These are phyloP conservation scores for Pelargonium cotyledonis DNA, from an alignment of 441 rosid species.

Conservation along the genomic window DNA sequence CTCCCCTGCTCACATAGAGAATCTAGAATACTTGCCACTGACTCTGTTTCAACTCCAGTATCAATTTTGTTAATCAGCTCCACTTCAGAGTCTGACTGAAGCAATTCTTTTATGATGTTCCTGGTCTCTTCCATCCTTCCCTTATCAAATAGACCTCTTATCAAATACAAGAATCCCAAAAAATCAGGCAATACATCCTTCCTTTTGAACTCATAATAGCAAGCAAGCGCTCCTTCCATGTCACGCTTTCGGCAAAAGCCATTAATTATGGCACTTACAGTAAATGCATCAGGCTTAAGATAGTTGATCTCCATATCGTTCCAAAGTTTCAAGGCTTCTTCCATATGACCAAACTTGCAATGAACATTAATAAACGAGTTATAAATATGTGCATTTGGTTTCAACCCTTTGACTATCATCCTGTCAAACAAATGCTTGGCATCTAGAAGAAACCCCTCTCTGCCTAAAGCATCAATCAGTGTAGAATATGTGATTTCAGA, in stretches of 20 bases:
- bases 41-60: conserved; percentile 55
- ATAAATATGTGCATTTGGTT: conserved; percentile 43
- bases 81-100: conserved; percentile 47
- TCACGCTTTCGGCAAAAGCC: conserved; percentile 68
- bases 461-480: conserved; percentile 61
- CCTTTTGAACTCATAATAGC: conserved; percentile 45
- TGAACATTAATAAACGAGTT: conserved; percentile 61
- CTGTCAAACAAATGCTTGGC: conserved; percentile 51
- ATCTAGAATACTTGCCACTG: conserved; percentile 48
- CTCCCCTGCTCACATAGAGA: conserved; percentile 79
- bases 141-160: conserved; percentile 65
- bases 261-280: conserved; percentile 61
- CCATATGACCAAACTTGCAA: conserved; percentile 57
- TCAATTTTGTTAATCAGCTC: conserved; percentile 54
- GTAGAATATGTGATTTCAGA: conserved; percentile 56
- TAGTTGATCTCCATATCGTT: conserved; percentile 35
- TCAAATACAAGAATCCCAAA: conserved; percentile 63
- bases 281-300: conserved; percentile 55
- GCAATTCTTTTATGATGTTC: conserved; percentile 72
- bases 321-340: conserved; percentile 55
- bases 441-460: conserved; percentile 56
- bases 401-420: conserved; percentile 46
- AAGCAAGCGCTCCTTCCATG: conserved; percentile 63
- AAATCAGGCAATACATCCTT: conserved; percentile 57
- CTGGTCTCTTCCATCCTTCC: conserved; percentile 95